Conservation (phyloP, 2,329 filamentous ascomycete species). For the Verticillium longisporum region DNA sequence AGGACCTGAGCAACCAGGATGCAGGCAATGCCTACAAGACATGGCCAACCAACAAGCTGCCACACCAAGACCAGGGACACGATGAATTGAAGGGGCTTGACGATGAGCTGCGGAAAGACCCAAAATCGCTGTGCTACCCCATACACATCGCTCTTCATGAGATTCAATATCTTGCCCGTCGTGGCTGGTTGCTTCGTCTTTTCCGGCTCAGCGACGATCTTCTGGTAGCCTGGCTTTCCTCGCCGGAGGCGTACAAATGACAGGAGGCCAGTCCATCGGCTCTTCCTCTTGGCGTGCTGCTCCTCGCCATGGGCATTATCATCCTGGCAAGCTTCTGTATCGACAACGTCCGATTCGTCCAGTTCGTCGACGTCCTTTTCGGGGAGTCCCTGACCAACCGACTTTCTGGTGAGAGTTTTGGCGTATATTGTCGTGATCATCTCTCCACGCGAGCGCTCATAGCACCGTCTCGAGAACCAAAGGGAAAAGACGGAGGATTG, state of each 20-base stretch:
- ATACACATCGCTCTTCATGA: constrained; percentile 78
- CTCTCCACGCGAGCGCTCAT: constrained; percentile 79
- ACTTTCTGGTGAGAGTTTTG: constrained; percentile 64
- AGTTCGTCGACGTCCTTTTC: constrained; percentile 17
- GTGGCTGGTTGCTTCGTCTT: constrained; percentile 57
- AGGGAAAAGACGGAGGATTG: constrained; percentile 63
- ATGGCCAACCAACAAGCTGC: constrained; percentile 73
- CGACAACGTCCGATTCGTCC: constrained; percentile 11
- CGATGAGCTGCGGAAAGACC: constrained; percentile 73
- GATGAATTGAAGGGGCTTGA: constrained; percentile 69
- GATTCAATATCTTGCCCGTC: constrained; percentile 84
- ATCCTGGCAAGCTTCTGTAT: not conserved
- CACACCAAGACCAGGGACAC: constrained; percentile 69
- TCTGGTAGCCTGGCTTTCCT: constrained; percentile 1
- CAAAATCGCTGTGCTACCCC: constrained; percentile 80
- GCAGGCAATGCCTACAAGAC: constrained; percentile 65
- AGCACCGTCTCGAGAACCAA: constrained; percentile 79
- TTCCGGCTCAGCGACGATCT: constrained; percentile 16
- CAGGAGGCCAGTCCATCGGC: constrained; percentile 1
- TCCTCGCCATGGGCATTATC: constrained; percentile 8
- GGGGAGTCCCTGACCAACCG: constrained; percentile 28
- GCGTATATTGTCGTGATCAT: constrained; percentile 81
- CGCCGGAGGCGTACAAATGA: not conserved
- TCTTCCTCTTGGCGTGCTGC: not conserved
- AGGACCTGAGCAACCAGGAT: constrained; percentile 61